phyloP scores from a whole-genome alignment of 495 filamentous ascomycete genomes.

The Neurospora sp. region DNA sequence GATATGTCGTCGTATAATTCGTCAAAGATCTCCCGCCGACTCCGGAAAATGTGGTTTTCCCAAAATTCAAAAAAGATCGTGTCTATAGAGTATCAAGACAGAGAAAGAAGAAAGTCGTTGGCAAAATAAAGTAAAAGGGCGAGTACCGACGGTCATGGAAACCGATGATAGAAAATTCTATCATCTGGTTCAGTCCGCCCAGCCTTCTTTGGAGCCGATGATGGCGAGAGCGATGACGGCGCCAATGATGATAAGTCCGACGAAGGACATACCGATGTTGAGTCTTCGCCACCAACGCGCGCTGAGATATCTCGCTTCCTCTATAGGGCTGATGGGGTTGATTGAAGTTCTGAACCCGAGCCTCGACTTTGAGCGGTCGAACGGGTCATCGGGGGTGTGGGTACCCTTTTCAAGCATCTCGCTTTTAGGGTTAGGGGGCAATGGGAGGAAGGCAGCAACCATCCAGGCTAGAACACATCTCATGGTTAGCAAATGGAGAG shows the following conservation, averaged over 20 bases:
- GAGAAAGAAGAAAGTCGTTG: not conserved
- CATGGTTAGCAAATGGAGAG: conserved; percentile 2
- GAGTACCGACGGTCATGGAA: not conserved
- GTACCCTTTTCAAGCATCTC: conserved; percentile 32
- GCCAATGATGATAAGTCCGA: conserved; percentile 69
- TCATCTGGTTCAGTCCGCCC: conserved; percentile 10
- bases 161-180: not conserved
- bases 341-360: conserved; percentile 22
- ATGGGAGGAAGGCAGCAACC: conserved; percentile 68
- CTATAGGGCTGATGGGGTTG: conserved; percentile 24
- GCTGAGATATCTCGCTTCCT: conserved; percentile 63
- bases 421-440: conserved; percentile 48
- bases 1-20: not conserved
- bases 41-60: not conserved
- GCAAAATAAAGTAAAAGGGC: not conserved
- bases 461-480: conserved; percentile 58
- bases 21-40: not conserved
- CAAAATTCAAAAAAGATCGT: not conserved
- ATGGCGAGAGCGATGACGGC: conserved; percentile 59
- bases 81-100: not conserved
- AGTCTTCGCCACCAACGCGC: conserved; percentile 88
- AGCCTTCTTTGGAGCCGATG: conserved; percentile 39
- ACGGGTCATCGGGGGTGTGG: conserved; percentile 12
- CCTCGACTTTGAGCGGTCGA: conserved; percentile 31
- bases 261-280: conserved; percentile 74